Base-by-base conservation (phyloP, 2,329 filamentous ascomycete genomes). In the Plectosphaerella sp. region DNA sequence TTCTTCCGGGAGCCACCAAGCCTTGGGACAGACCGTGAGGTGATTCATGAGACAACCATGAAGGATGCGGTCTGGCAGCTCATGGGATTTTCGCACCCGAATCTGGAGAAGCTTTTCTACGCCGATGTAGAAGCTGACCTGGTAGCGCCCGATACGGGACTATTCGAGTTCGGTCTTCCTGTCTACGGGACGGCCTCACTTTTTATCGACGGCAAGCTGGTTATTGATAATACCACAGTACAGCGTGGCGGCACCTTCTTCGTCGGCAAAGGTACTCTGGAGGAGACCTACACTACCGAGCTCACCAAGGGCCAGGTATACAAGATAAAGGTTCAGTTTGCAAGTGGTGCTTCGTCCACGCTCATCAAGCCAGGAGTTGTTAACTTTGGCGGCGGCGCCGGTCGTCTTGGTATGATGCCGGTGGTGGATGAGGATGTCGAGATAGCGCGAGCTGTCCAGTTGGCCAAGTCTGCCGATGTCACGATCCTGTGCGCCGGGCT, bases 401-500 rank as follows among this genome's bases (percentile, higher is more conserved):
- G 45, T 6, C 22, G 45, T 8, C 45, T 46, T 11, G 45, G 45
- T 3, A 16, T 46, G 20, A 16, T 46, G 2, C 24, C 14, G 14
- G 5, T 25, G 39, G 77, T 85, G 45, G 76, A 83, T 57, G 69
- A 77, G 28, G 69, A 80, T 45, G 73, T 76, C 8, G 81, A 86
- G 59, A 83, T 91, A 50, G 70, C 78, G 48, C 76, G 84, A 52
- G 88, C 89, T 0, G 85, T 87, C 0, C 73, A 78, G 18, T 73
- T 87, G 6, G 90, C 90, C 24, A 79, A 77, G 63, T 75, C 80
- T 1, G 88, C 92, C 49, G 86, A 91, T 61, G 88, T 92, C 36
- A 83, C 86, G 2, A 78, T 94, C 53, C 74, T 93, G 45, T 88
- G 89, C 61, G 85, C 85, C 1, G 90, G 90, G 2, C 77, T 93